Base-by-base conservation (phyloP, 768 basidiomycete genomes). In the Cyathus striatus region DNA sequence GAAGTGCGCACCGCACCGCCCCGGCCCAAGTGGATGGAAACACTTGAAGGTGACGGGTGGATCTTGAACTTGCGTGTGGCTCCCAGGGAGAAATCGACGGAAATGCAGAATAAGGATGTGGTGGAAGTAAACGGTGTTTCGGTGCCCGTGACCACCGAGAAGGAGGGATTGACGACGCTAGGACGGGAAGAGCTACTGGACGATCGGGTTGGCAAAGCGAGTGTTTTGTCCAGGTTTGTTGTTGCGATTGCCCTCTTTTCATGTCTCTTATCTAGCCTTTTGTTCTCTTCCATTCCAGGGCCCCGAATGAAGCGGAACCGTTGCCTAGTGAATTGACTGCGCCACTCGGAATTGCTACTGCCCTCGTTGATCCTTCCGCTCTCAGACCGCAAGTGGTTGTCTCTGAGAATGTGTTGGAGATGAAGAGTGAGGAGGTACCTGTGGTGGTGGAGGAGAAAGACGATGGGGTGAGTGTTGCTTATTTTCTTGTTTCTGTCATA, bases 151-250 rank as follows among this genome's bases (percentile, higher is more conserved):
- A 62, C 80, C 5, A 75, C 72, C 37, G 88, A 91, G 70, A 89
- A 89, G 69, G 88, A 87, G 61, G 78, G 78, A 14, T 58, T 89
- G 60, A 83, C 81, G 47, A 73, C 61, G 20, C 65, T 89, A 35
- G 86, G 86, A 20, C 70, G 86, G 38, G 86, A 89, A 41, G 87
- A 89, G 60, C 62, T 91, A 52, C 72, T 86, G 54, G 83, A 90
- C 52, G 80, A 85, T 53, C 70, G 79, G 53, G 71, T 80, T 43
- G 66, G 70, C 41, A 81, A 76, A 64, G 79, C 85, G 79, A 62
- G 75, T 23, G 64, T 86, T 18, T 72, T 90, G 42, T 78, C 80
- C 34, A 74, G 86, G 88, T 88, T 52, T 48, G 75, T 67, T 18
- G 10, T 10, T 12, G 7, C 17, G 35, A 12, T 36, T 12, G 10